These are phyloP conservation scores for Tephrocybe sp. DNA, from an alignment of 768 basidiomycete species.

Conservation along the genomic window DNA sequence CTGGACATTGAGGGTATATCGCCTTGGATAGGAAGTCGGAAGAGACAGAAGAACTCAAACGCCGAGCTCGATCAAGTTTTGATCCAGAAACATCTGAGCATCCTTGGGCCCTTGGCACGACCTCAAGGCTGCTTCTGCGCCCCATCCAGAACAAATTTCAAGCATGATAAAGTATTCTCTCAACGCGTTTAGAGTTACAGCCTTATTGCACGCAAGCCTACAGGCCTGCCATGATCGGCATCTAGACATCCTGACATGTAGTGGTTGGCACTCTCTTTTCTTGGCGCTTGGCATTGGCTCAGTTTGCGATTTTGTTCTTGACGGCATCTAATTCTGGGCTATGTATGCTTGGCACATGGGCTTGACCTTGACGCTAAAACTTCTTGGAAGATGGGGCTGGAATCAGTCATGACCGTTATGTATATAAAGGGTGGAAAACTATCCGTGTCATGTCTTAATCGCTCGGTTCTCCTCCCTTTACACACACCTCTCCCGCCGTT, in stretches of 20 bases:
- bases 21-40: slow-evolving; percentile 2
- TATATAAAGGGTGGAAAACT: slow-evolving; percentile 15
- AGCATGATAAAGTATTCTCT: no score
- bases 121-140: background rate
- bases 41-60: slow-evolving; percentile 3
- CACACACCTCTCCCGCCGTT: background rate
- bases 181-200: no score
- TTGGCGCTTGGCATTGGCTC: slow-evolving; percentile 20
- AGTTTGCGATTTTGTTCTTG: background rate
- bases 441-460: background rate
- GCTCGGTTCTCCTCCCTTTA: background rate
- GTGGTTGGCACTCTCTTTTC: slow-evolving; percentile 6
- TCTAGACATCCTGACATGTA: background rate
- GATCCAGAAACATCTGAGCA: slow-evolving; percentile 2
- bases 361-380: slow-evolving; percentile 17
- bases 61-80: slow-evolving; percentile 9
- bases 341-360: slow-evolving; percentile 11
- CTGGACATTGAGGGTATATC: slow-evolving; percentile 1
- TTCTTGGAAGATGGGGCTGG: slow-evolving; percentile 18
- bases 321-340: slow-evolving; percentile 9
- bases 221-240: background rate
- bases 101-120: background rate
- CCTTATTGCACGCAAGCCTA: background rate
- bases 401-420: slow-evolving; percentile 9
- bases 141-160: background rate